Base-by-base conservation (phyloP, 345 rosid genomes). In the Eucalyptus pauciflora region DNA sequence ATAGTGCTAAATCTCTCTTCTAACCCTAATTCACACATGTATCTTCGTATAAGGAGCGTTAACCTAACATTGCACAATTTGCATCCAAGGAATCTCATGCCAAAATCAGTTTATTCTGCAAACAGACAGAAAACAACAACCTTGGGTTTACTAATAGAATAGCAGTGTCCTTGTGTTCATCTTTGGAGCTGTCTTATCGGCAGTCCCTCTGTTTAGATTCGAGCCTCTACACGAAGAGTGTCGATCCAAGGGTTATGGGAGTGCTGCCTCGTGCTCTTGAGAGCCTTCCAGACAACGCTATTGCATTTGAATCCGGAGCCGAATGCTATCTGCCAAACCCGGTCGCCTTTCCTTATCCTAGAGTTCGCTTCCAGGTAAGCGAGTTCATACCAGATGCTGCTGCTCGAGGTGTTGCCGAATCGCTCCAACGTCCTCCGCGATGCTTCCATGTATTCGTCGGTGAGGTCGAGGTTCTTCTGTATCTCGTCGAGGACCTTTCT, bases 221-320 rank as follows among this genome's bases (percentile, higher is more conserved):
- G 45, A n/a, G 80, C 69, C 85, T 69, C 90, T 43, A 37, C 58
- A 24, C 80, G 7, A 41, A 20, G 85, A 76, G 85, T 87, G 86
- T 87, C 91, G 88, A 88, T 88, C 98, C 97, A 95, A 27, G 97
- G 95, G 89, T 92, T 93, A 71, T 49, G 80, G 56, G 92, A 71
- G 51, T 95, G 93, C 89, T 87, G 90, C 49, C 60, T 88, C 16
- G 92, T 92, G 83, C 86, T 89, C 80, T 71, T 90, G 9, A 95
- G 92, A 56, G 97, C 94, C 88, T 95, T 95, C 97, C 96, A 95
- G 83, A 93, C 96, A 79, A 91, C 94, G 92, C 94, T 96, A 64
- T 95, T 95, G 88, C 98, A 95, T 92, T 95, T 95, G 88, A 94
- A 93, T 52, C 98, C 97, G 10, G 96, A 95, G 31, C 97, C 98